These are phyloP conservation scores for Sergeia podlipaevii DNA, from an alignment of 208 protist species.

Conservation along the genomic window DNA sequence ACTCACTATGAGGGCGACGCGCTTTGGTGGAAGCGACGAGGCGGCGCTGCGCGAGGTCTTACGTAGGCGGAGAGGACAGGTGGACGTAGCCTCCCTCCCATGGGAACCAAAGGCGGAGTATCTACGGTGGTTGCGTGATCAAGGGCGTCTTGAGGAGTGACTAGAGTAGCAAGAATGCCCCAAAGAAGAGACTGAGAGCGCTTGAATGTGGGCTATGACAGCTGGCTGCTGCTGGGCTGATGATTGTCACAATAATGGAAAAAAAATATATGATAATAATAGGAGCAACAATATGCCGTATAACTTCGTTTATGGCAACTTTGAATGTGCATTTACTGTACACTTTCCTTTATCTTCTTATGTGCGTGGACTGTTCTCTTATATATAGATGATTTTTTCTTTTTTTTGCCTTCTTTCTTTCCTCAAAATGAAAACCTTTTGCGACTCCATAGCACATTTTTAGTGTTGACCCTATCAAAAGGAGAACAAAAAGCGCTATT, in stretches of 20 bases:
- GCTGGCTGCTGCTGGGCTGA: too few species aligned
- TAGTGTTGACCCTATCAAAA: too few species aligned
- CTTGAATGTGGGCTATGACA: too few species aligned
- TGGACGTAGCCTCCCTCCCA: constrained; percentile 53
- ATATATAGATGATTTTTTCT: neutral
- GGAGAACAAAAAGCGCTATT: too few species aligned
- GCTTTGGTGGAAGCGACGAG: constrained; percentile 22
- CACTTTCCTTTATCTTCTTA: neutral
- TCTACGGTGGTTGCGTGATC: constrained; percentile 45
- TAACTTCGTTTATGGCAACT: neutral
- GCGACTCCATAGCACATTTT: too few species aligned
- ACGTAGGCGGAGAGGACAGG: constrained; percentile 34
- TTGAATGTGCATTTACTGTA: neutral
- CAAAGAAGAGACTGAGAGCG: too few species aligned
- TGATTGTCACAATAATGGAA: neutral
- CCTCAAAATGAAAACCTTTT: neutral
- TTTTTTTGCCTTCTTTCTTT: neutral
- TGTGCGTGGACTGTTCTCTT: constrained; percentile 1
- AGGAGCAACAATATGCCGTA: too few species aligned
- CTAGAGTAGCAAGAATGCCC: too few species aligned
- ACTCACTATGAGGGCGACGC: constrained; percentile 42
- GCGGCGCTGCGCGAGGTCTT: constrained; percentile 30
- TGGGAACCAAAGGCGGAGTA: constrained; percentile 76
- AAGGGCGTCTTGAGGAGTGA: constrained; percentile 37
- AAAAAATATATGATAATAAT: neutral